These are phyloP conservation scores for Neltuma alba DNA, from an alignment of 306 rosid genomes.

Conservation along the genomic window DNA sequence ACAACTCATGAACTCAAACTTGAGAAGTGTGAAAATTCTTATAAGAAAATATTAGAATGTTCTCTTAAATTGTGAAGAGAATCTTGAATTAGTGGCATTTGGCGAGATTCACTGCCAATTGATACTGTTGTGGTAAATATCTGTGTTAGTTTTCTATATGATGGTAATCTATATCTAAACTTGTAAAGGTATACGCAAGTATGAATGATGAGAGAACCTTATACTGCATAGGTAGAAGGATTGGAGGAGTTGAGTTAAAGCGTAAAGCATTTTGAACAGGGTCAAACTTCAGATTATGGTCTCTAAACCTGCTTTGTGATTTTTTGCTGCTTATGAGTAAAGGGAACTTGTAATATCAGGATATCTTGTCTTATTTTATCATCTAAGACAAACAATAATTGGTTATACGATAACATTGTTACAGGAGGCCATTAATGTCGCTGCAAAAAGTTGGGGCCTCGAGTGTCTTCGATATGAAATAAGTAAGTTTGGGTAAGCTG, in stretches of 20 bases:
- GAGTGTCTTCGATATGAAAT: constrained; percentile 96
- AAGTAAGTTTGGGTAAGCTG: constrained; percentile 50
- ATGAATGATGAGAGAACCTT: neutral
- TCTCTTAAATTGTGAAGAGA: neutral
- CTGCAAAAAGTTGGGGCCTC: constrained; percentile 89
- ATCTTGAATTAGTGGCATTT: neutral
- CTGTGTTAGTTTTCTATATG: neutral
- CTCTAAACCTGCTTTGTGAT: neutral
- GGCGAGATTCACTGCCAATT: neutral
- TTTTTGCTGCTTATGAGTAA: neutral
- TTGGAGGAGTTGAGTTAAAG: neutral
- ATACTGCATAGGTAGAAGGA: neutral
- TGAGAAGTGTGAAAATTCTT: neutral
- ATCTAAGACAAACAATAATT: constrained; percentile 25
- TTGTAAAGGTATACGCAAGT: no score
- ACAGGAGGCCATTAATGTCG: constrained; percentile 65
- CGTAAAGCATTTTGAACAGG: neutral
- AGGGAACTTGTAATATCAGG: neutral
- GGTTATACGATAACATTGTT: constrained; percentile 29
- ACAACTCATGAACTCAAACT: neutral
- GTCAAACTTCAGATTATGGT: neutral
- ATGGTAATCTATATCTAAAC: no score
- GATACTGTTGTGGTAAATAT: neutral
- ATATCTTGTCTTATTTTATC: neutral
- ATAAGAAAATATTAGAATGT: no score